Evolutionary conservation across 768 basidiomycete genomes (phyloP).

Genomic region (Pulveroboletus frians): DNA sequence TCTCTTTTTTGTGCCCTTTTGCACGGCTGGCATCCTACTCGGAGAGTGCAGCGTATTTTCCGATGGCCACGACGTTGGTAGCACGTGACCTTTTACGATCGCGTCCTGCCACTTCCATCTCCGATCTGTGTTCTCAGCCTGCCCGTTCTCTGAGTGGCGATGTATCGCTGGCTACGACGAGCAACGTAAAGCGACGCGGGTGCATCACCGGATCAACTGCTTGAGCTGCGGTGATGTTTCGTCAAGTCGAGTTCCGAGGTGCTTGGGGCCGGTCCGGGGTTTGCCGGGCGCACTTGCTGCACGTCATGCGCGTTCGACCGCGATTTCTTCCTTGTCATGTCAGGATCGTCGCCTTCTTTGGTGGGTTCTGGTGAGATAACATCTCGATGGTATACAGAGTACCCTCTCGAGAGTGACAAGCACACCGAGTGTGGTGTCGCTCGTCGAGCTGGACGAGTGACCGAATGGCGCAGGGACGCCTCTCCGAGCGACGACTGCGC

Average conservation of each 20-base stretch:
- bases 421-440: background rate
- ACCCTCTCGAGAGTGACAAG: background rate
- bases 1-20: conserved; percentile 49
- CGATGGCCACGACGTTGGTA: background rate
- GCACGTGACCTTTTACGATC: conserved; percentile 17
- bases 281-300: conserved; percentile 9
- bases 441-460: background rate
- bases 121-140: too few species aligned
- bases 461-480: background rate
- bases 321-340: conserved; percentile 14
- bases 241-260: too few species aligned
- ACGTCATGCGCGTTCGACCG: conserved; percentile 9
- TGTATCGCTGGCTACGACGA: too few species aligned
- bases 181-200: too few species aligned
- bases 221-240: too few species aligned
- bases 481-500: background rate
- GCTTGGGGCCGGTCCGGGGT: background rate
- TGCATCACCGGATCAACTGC: too few species aligned
- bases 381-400: too few species aligned
- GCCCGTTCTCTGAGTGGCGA: too few species aligned
- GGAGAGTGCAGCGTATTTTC: background rate
- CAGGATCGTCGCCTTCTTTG: conserved; percentile 23
- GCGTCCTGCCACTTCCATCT: too few species aligned
- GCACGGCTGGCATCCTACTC: conserved; percentile 36
- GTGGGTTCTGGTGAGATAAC: conserved; percentile 5